phyloP scores from a whole-genome alignment of 2,329 filamentous ascomycete species.

The Trichophaea hybrida region DNA sequence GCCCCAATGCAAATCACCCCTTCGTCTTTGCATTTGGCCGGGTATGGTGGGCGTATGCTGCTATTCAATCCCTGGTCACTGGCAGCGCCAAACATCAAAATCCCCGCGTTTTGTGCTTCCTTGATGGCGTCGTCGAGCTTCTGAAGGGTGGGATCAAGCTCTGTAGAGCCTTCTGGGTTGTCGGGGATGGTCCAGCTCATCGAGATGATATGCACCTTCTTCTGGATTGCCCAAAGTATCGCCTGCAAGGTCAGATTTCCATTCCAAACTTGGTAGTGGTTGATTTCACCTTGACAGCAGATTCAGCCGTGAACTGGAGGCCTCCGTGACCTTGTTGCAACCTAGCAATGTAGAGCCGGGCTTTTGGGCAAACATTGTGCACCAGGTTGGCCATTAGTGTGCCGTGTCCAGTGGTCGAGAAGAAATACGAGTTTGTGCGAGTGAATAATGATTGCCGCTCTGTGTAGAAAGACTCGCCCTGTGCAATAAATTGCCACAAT shows the following conservation, averaged over 20 bases:
- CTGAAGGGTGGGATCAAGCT: background rate
- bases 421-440: background rate
- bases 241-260: background rate
- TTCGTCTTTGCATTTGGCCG: background rate
- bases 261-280: background rate
- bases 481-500: no score
- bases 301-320: background rate
- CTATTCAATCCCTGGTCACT: conserved; percentile 4
- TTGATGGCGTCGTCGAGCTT: background rate
- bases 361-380: conserved; percentile 2
- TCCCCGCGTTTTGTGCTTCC: background rate
- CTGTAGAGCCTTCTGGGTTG: background rate
- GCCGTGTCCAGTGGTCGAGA: conserved; percentile 1
- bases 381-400: conserved; percentile 8
- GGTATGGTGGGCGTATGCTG: background rate
- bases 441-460: no score
- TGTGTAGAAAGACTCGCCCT: no score
- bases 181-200: conserved; percentile 10
- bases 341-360: conserved; percentile 7
- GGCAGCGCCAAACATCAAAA: conserved; percentile 8
- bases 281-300: conserved; percentile 2
- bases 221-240: conserved; percentile 7
- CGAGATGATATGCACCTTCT: conserved; percentile 12
- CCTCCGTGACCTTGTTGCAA: background rate
- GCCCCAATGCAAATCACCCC: conserved; percentile 5